Conservation (phyloP, 2,329 filamentous ascomycete species). For the Rasamsonia emersonii region DNA sequence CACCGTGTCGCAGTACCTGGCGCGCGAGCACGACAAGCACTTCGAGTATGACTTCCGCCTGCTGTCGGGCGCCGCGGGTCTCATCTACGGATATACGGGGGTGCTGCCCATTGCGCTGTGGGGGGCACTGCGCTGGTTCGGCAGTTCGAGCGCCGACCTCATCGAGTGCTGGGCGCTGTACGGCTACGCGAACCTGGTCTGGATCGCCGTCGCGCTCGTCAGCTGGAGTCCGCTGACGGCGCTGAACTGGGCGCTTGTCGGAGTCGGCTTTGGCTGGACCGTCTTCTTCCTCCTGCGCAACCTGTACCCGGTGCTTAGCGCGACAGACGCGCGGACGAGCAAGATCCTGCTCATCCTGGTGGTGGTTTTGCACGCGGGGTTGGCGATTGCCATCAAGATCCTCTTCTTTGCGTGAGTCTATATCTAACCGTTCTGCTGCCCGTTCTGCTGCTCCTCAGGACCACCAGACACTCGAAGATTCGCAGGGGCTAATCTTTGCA, state of each 20-base stretch:
- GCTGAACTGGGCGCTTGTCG: conserved; percentile 91
- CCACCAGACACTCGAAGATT: background rate
- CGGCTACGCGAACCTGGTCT: conserved; percentile 93
- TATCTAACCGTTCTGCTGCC: too few relatives aligned
- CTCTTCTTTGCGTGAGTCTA: conserved; percentile 72
- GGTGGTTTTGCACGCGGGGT: conserved; percentile 74
- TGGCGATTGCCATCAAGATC: conserved; percentile 90
- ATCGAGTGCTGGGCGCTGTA: conserved; percentile 94
- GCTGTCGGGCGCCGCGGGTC: conserved; percentile 77
- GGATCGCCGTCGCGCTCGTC: conserved; percentile 88
- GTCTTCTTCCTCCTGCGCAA: conserved; percentile 78
- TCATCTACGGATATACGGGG: conserved; percentile 92
- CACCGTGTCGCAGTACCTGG: conserved; percentile 86
- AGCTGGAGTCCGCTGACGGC: conserved; percentile 79
- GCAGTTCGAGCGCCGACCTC: conserved; percentile 83
- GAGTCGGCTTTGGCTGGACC: conserved; percentile 73
- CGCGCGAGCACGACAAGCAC: conserved; percentile 55
- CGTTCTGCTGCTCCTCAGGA: background rate
- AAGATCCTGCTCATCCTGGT: conserved; percentile 81
- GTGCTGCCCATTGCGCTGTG: conserved; percentile 79
- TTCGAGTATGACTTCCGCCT: conserved; percentile 90
- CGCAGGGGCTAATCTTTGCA: conserved; percentile 10
- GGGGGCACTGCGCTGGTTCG: conserved; percentile 87
- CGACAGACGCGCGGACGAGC: conserved; percentile 84
- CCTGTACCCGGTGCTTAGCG: conserved; percentile 81